Evolutionary conservation across 2,329 filamentous ascomycete genomes (phyloP).

Genomic region (Mariannaea elegans): DNA sequence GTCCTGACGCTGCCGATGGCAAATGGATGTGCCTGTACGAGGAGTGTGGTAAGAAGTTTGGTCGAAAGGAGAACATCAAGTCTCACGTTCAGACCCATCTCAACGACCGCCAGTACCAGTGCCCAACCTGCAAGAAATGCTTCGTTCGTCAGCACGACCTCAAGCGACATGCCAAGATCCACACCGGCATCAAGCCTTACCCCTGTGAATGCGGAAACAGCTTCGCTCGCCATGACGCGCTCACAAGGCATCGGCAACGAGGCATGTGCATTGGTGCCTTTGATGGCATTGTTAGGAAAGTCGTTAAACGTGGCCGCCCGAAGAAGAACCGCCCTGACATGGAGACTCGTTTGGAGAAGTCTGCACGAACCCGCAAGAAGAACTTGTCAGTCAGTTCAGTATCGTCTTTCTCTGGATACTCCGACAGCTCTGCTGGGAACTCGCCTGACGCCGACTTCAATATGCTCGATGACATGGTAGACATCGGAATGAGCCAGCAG

Average conservation of each 20-base stretch:
- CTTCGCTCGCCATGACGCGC: slow-evolving; percentile 93
- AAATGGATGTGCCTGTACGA: slow-evolving; percentile 83
- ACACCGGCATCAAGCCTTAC: slow-evolving; percentile 95
- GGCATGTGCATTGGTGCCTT: slow-evolving; percentile 98
- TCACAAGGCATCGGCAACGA: slow-evolving; percentile 92
- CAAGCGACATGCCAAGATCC: slow-evolving; percentile 97
- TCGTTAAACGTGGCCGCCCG: slow-evolving; percentile 70
- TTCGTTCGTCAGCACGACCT: slow-evolving; percentile 98
- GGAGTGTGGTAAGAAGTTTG: slow-evolving; percentile 88
- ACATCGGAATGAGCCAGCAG: slow-evolving; percentile 48
- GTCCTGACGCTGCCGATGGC: slow-evolving; percentile 75
- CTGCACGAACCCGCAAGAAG: slow-evolving; percentile 65
- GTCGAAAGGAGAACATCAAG: slow-evolving; percentile 98
- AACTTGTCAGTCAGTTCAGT: slow-evolving; percentile 57
- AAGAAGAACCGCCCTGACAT: slow-evolving; percentile 68
- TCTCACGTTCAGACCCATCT: slow-evolving; percentile 98
- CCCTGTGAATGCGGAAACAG: slow-evolving; percentile 93
- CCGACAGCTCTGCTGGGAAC: slow-evolving; percentile 63
- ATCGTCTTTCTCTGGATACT: slow-evolving; percentile 65
- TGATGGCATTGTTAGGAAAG: slow-evolving; percentile 74
- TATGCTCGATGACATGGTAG: slow-evolving; percentile 59
- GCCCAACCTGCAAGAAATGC: slow-evolving; percentile 91
- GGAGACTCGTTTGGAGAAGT: slow-evolving; percentile 65
- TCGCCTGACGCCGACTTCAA: slow-evolving; percentile 61
- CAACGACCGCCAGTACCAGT: slow-evolving; percentile 94